Evolutionary conservation across 352 stramenopile genomes (phyloP).

Genomic region (Blastocystis sp.): DNA sequence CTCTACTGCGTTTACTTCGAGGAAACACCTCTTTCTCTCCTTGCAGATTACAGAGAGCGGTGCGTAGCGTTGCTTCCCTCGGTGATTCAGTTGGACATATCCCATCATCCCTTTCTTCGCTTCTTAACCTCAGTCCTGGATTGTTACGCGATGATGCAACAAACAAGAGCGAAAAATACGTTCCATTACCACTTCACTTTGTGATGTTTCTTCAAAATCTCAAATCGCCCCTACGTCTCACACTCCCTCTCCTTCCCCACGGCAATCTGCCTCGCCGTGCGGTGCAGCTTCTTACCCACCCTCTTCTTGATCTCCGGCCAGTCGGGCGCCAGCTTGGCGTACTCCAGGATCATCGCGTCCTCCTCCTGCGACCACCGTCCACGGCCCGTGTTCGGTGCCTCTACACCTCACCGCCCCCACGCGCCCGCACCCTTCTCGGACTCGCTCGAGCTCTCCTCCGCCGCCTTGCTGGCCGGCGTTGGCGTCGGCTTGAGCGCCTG

Average conservation of each 20-base stretch:
- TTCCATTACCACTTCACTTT: neutral
- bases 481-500: no score
- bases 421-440: no score
- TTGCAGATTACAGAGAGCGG: constrained; percentile 11
- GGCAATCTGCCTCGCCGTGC: neutral
- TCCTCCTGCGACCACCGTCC: neutral
- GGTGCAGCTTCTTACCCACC: neutral
- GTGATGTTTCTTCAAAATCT: neutral
- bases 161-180: neutral
- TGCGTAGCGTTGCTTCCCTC: constrained; percentile 50
- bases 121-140: no score
- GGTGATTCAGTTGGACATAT: constrained; percentile 67
- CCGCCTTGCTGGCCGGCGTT: no score
- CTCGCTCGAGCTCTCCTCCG: no score
- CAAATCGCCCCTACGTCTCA: neutral
- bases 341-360: neutral
- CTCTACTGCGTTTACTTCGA: constrained; percentile 57
- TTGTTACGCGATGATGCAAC: neutral
- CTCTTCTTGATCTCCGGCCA: neutral
- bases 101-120: neutral
- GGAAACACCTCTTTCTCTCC: constrained; percentile 44
- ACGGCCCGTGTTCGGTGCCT: no score
- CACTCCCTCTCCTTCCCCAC: neutral
- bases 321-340: neutral
- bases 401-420: no score